These are phyloP conservation scores for Chlorokybus atmophyticus DNA, from an alignment of 139 green algal species.

Conservation along the genomic window DNA sequence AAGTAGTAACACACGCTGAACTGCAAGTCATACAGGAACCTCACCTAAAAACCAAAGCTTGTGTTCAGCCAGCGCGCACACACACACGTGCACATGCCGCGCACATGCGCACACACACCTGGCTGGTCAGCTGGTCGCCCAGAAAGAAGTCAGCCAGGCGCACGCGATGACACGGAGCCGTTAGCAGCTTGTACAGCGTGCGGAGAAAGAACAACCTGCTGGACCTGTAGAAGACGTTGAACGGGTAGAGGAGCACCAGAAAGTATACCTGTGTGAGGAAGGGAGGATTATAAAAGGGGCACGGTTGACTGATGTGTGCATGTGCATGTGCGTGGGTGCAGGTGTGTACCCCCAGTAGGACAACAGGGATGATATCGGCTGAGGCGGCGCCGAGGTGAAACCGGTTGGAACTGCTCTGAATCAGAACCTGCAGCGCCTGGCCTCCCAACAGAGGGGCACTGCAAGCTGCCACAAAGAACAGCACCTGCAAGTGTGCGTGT, in stretches of 20 bases:
- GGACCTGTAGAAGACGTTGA: constrained; percentile 10
- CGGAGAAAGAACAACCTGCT: constrained; percentile 8
- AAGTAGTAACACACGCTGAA: too few species aligned
- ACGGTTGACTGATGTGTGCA: too few species aligned
- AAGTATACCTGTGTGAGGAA: too few species aligned
- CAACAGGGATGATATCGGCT: too few species aligned
- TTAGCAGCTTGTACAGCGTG: background rate
- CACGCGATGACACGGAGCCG: constrained; percentile 5
- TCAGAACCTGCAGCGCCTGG: constrained; percentile 5
- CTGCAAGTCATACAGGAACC: too few species aligned
- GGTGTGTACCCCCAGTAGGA: too few species aligned
- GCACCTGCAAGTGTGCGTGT: too few species aligned
- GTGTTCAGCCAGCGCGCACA: background rate
- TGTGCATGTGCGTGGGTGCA: too few species aligned
- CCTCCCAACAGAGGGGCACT: constrained; percentile 8
- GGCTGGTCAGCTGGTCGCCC: constrained; percentile 9
- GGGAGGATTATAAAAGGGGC: too few species aligned
- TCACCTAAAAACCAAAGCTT: background rate
- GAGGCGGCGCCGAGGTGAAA: too few species aligned
- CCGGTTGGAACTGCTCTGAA: too few species aligned
- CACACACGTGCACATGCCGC: background rate
- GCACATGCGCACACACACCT: background rate
- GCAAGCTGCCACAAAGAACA: background rate
- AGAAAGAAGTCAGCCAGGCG: constrained; percentile 10
- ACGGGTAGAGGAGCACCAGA: constrained; percentile 1